Evolutionary conservation across 1,139 yeast species (phyloP), one percentile per base, ranked within the genome.

Genomic region (Debaryomyces psychrophilus): DNA sequence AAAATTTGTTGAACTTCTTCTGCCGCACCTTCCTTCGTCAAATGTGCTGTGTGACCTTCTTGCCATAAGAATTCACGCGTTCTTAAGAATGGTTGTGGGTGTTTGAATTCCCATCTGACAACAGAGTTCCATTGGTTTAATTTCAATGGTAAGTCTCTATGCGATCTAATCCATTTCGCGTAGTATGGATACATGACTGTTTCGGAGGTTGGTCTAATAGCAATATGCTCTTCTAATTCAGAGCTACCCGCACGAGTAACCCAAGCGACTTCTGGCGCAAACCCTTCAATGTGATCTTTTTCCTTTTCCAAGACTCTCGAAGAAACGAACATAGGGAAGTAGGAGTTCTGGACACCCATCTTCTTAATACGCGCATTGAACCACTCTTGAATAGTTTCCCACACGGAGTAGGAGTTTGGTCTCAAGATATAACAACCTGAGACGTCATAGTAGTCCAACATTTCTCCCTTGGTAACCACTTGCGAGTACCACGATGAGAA

Each of bases 211-310:
- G 99, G 99, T 76, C 99, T 88, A 59, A 95, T 93, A 51, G 99
- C 99, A 62, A 95, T 89, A 59, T 96, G 99, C 74, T 95, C 99
- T 47, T 95, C 99, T 59, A 95, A 80, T 44, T 93, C 98, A 26
- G 96, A 87, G 43, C 74, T 70, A 61, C 99, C 99, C 43, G 99
- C 99, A 62, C 78, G 83, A 50, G 99, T 95, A 56, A 95, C 99
- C 99, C 99, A 95, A 20, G 99, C 99, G 48, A 95, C 99, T 73
- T 95, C 99, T 26, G 99, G 99, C 43, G 99, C 99, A 68, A 95
- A 95, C 33, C 99, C 99, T 71, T 95, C 99, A 61, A 95, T 85
- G 67, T 95, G 99, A 67, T 95, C 99, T 74, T 95, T 95, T 76
- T 95, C 99, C 74, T 87, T 90, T 71, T 93, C 98, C 61, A 95